phyloP scores from a whole-genome alignment of 768 basidiomycete genomes.

The Russula sp. region DNA sequence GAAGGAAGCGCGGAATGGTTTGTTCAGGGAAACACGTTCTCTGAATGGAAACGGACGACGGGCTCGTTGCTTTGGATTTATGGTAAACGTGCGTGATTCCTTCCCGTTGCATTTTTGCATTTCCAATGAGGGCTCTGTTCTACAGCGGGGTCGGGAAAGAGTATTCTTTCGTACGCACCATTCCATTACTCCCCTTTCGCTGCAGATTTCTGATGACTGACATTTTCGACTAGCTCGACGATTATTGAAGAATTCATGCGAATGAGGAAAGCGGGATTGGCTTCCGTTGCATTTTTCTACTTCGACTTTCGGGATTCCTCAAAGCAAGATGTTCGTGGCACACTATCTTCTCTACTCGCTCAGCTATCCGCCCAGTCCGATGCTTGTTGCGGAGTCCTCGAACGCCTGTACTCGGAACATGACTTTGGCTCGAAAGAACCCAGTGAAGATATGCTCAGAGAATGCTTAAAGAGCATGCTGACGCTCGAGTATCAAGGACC shows the following conservation, averaged over 20 bases:
- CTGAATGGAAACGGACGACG: background rate
- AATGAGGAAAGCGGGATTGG: background rate
- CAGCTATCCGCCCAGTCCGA: background rate
- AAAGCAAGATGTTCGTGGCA: background rate
- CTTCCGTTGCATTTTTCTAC: background rate
- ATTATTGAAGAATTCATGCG: background rate
- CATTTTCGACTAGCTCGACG: background rate
- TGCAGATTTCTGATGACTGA: background rate
- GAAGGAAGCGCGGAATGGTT: background rate
- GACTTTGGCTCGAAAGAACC: background rate
- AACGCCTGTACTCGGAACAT: background rate
- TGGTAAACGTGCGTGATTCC: background rate
- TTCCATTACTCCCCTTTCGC: too few species aligned
- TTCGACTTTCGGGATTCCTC: background rate
- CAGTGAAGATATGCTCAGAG: background rate
- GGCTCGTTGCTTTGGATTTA: slow-evolving; percentile 1
- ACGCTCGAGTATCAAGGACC: background rate
- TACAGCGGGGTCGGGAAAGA: slow-evolving; percentile 4
- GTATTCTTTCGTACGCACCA: background rate
- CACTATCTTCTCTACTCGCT: background rate
- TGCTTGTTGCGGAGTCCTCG: background rate
- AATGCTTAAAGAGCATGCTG: background rate
- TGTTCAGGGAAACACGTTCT: background rate
- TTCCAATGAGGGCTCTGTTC: background rate
- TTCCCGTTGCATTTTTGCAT: background rate